Percentiles rank a stretch among this genome's conserved stretches.
phyloP scores from a whole-genome alignment of 1,284 basidiomycete genomes.

The Boletus mariae region DNA sequence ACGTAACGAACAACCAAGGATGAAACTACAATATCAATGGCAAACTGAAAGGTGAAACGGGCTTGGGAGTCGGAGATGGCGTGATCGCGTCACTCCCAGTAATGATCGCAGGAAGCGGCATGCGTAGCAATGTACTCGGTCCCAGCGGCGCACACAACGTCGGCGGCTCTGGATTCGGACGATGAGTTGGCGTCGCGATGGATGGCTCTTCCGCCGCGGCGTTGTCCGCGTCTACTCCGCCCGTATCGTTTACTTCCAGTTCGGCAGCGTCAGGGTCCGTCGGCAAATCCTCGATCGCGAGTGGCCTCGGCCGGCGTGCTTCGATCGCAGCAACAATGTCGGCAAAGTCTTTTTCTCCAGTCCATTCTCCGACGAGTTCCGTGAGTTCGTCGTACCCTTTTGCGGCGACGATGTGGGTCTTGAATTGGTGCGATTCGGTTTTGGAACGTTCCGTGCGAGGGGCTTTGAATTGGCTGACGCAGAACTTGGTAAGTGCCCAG shows the following conservation, averaged over 20 bases:
- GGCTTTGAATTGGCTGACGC: slow-evolving; percentile 76
- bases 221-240: background rate
- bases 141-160: slow-evolving; percentile 37
- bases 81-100: slow-evolving; percentile 43
- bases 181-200: slow-evolving; percentile 35
- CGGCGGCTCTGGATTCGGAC: slow-evolving; percentile 40
- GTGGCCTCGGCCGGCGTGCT: slow-evolving; percentile 34
- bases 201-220: background rate
- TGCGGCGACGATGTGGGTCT: slow-evolving; percentile 54
- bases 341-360: slow-evolving; percentile 59
- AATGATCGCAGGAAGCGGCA: slow-evolving; percentile 39
- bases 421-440: slow-evolving; percentile 54
- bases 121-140: slow-evolving; percentile 35
- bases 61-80: slow-evolving; percentile 40
- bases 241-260: background rate
- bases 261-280: background rate
- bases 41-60: slow-evolving; percentile 12
- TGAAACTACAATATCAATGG: slow-evolving; percentile 7
- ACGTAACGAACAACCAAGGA: background rate
- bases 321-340: slow-evolving; percentile 55
- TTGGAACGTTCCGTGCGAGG: slow-evolving; percentile 54
- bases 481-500: slow-evolving; percentile 91
- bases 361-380: slow-evolving; percentile 54
- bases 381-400: slow-evolving; percentile 66
- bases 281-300: slow-evolving; percentile 10